Evolutionary conservation across 2,329 filamentous ascomycete genomes (phyloP), one percentile per base, ranked within the genome.

Genomic region (Microdochium bolleyi): DNA sequence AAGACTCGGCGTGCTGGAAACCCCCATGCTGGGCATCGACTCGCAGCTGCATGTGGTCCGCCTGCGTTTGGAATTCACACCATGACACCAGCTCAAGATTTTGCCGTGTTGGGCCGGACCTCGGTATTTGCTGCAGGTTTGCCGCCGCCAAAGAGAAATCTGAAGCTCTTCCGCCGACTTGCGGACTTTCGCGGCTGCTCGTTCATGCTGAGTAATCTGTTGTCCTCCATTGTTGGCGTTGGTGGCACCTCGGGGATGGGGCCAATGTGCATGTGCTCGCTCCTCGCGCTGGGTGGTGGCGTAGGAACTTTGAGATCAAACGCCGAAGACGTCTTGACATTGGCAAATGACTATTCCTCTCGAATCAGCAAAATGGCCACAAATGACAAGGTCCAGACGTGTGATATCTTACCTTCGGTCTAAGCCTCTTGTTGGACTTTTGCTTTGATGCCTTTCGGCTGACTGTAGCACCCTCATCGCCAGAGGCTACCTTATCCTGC

Each of bases 241-340:
- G 51, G 52, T 14, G 54, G 52, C n/a, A 51, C 52, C 37, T 57
- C 54, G 3, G 54, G 53, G n/a, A 57, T 67, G 11, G 62, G 62
- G 9, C 59, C 54, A 38, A 64, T 59, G 25, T 61, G 62, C 24
- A 64, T 60, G 21, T 61, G 58, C 30, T 62, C 61, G 24, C 59
- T 62, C 11, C 61, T 61, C 19, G 58, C 60, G 34, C 63, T 65
- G 25, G 60, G 54, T 9, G 65, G 62, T 24, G 63, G 62, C 25
- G 61, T 65, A n/a, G 64, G 61, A 24, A 61, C 57, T 24, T 52
- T 60, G 13, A 62, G 57, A 49, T 62, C 57, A 7, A 54, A 51
- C 51, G 57, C 57, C 2, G 64, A 62, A n/a, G 62, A 51, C 13
- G 63, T 56, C 50, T 58, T 64, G 53, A 69, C 64, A 48, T 61